These are phyloP conservation scores for Rhizopus sp. DNA, from an alignment of 371 early-diverging fungal genomes.

Conservation along the genomic window DNA sequence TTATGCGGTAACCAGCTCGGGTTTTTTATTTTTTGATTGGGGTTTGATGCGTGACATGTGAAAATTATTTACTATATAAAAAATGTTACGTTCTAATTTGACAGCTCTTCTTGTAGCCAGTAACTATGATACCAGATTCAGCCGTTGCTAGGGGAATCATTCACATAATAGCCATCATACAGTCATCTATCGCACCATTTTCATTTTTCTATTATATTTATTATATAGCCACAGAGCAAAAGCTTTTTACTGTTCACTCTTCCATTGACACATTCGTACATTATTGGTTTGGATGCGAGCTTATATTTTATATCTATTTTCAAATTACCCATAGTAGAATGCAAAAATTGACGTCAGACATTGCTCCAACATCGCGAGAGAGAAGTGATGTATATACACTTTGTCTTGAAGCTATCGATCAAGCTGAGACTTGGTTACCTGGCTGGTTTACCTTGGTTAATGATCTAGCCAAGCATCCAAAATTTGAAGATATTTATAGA, in stretches of 20 bases:
- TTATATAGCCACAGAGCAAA: slow-evolving; percentile 41
- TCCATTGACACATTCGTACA: slow-evolving; percentile 41
- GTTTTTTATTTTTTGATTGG: neutral
- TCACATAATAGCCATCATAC: slow-evolving; percentile 35
- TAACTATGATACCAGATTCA: slow-evolving; percentile 41
- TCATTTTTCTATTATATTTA: slow-evolving; percentile 53
- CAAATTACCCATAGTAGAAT: slow-evolving; percentile 50
- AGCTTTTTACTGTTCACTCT: slow-evolving; percentile 35
- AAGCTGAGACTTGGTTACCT: slow-evolving; percentile 47
- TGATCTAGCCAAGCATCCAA: slow-evolving; percentile 35
- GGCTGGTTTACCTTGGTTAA: slow-evolving; percentile 50
- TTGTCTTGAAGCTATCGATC: slow-evolving; percentile 46
- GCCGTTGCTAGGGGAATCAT: slow-evolving; percentile 30
- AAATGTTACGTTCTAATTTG: neutral
- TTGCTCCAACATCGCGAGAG: slow-evolving; percentile 34
- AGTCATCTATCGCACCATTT: slow-evolving; percentile 50
- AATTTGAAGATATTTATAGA: slow-evolving; percentile 44
- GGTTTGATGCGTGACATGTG: slow-evolving; percentile 1
- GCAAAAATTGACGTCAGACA: slow-evolving; percentile 36
- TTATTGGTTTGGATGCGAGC: slow-evolving; percentile 55
- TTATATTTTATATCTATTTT: slow-evolving; percentile 56
- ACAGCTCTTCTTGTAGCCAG: neutral
- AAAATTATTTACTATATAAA: neutral
- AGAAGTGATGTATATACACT: slow-evolving; percentile 45
- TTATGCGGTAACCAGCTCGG: neutral